Base-by-base conservation (phyloP, 441 rosid genomes). In the Raphanus hybrid region DNA sequence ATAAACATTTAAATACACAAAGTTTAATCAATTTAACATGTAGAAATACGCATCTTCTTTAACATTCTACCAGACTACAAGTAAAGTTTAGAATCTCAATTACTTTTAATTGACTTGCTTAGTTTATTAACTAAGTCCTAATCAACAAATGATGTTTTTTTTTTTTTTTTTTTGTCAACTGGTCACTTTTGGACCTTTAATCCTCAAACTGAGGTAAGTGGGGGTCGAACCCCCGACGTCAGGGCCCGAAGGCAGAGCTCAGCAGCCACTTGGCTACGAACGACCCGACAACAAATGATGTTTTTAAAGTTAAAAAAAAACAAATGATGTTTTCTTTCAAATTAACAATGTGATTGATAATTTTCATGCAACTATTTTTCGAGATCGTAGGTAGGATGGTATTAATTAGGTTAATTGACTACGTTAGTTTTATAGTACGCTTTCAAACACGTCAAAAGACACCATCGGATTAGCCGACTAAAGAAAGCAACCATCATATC, bases 401-500 rank as follows among this genome's bases (percentile, higher is more conserved):
- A 63, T 9, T 70, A 70, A 63, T 10, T 70, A 77, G 66, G 61
- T 70, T 64, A 64, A 12, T 77, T 70, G 71, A 77, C 61, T 41
- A 55, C 54, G 37, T 70, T 65, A 32, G 8, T 58, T 45, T 20
- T 58, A 29, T 23, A 71, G 63, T 59, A 66, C 58, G 68, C 39
- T 78, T 67, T 78, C 76, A 39, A 10, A 35, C 64, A 50, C 62
- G 59, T 60, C 69, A 66, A 59, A 35, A 72, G 77, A 72, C 81
- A 78, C 77, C 69, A 78, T 26, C 34, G 9, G 37, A 74, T 72
- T 77, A 71, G 64, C 77, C 76, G 45, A 72, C 26, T 78, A 11
- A 52, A 66, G 18, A 65, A 66, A 78, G 73, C 52, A 48, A 60
- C 62, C 55, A 77, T 66, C 57, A 71, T 34, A 48, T 34, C 34